Percentiles rank a stretch among this genome's conserved stretches.
Evolutionary conservation across 371 early-diverging fungal genomes (phyloP).

Genomic region (Chytridium lagenaria): DNA sequence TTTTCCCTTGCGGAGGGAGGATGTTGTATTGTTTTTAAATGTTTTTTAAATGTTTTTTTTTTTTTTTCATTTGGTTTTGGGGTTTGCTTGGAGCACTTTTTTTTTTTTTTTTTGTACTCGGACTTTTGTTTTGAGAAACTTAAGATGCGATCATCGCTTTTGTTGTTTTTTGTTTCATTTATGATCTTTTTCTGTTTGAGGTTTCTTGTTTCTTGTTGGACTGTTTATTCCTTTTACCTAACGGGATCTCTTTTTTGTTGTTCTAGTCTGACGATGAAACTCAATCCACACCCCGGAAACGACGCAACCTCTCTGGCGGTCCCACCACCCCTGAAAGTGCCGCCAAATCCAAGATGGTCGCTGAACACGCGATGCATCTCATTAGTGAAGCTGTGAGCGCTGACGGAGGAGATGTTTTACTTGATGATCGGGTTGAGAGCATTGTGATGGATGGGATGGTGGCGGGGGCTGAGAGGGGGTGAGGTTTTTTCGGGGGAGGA

Average conservation of each 20-base stretch:
- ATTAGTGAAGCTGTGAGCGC: not conserved
- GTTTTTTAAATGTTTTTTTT: not conserved
- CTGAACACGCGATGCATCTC: not conserved
- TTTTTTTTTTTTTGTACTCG: not conserved
- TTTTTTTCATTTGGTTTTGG: not conserved
- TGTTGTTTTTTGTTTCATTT: too few relatives aligned
- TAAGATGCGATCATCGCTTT: too few relatives aligned
- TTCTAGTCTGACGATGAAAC: constrained; percentile 5
- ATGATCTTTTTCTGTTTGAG: too few relatives aligned
- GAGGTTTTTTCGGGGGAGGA: not conserved
- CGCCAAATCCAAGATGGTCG: not conserved
- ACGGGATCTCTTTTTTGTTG: not conserved
- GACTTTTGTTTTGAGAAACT: too few relatives aligned
- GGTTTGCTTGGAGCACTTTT: not conserved
- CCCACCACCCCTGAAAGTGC: not conserved
- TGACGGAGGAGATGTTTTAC: not conserved
- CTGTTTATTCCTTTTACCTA: not conserved
- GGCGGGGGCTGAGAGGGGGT: not conserved
- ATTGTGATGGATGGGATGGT: not conserved
- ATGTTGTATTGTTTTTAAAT: not conserved
- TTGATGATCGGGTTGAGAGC: not conserved
- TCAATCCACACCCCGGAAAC: not conserved
- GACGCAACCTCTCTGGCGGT: not conserved
- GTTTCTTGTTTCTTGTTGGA: too few relatives aligned
- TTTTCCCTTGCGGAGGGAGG: too few relatives aligned